A percentile compares a stretch with the other conserved stretches of the same genome.
Conservation (phyloP, 2,329 filamentous ascomycete species). For the Podosphaera fusca region DNA sequence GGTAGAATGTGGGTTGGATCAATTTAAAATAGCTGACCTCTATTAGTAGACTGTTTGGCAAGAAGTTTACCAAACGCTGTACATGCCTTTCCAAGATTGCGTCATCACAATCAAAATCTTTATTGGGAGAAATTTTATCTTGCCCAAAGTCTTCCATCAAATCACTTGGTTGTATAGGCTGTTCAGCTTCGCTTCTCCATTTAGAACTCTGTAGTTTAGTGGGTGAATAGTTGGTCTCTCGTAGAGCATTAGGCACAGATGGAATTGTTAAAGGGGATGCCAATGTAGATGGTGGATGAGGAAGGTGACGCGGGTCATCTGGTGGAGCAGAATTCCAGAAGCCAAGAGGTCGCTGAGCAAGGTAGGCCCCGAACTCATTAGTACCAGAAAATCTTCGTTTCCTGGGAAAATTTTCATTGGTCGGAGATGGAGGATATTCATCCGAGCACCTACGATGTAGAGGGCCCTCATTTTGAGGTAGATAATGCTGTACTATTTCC, state of each 20-base stretch:
- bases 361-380: conserved; percentile 22
- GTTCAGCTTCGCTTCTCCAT: conserved; percentile 15
- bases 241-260: conserved; percentile 5
- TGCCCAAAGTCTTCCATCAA: conserved; percentile 11
- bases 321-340: conserved; percentile 9
- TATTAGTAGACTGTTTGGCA: neutral
- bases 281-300: conserved; percentile 5
- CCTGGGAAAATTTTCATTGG: conserved; percentile 18
- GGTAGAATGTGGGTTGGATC: conserved; percentile 43
- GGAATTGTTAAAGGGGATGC: conserved; percentile 5
- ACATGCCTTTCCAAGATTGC: conserved; percentile 20
- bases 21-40: conserved; percentile 33
- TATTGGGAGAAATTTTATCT: conserved; percentile 10
- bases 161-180: conserved; percentile 8
- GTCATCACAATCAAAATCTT: conserved; percentile 22
- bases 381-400: conserved; percentile 26
- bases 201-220: conserved; percentile 13
- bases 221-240: conserved; percentile 14
- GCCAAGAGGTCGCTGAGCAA: conserved; percentile 12
- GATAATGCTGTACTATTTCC: conserved; percentile 33
- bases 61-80: neutral
- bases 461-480: conserved; percentile 15
- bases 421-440: conserved; percentile 27
- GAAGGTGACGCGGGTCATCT: conserved; percentile 9
- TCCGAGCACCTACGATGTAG: conserved; percentile 21